These are phyloP conservation scores for Debaryomyces udenii DNA, from an alignment of 1,139 yeast species.

Conservation along the genomic window DNA sequence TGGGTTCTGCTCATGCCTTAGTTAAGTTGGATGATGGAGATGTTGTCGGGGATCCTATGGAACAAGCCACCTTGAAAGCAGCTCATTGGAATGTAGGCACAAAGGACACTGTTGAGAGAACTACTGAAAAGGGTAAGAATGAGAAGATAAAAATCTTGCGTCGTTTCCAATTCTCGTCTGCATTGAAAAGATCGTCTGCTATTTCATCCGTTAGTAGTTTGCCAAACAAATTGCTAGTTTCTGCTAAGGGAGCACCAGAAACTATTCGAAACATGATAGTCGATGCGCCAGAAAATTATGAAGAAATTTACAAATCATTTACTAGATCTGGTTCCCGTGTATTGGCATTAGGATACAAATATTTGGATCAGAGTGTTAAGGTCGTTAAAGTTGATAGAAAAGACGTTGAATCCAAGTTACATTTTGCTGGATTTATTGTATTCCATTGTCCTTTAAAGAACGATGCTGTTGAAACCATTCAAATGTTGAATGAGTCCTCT, in stretches of 20 bases:
- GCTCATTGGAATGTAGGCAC: slow-evolving; percentile 83
- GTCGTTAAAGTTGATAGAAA: slow-evolving; percentile 66
- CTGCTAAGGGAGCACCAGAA: slow-evolving; percentile 99
- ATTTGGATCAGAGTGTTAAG: slow-evolving; percentile 55
- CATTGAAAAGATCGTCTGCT: slow-evolving; percentile 92
- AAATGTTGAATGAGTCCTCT: slow-evolving; percentile 91
- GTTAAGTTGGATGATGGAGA: slow-evolving; percentile 95
- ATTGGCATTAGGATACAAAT: slow-evolving; percentile 86
- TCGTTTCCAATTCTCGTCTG: slow-evolving; percentile 96
- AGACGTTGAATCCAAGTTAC: slow-evolving; percentile 70
- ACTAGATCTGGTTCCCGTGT: slow-evolving; percentile 98
- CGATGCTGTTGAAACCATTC: slow-evolving; percentile 88
- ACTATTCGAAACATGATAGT: slow-evolving; percentile 79
- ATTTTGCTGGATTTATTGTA: slow-evolving; percentile 90
- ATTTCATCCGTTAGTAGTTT: slow-evolving; percentile 64
- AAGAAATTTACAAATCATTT: slow-evolving; percentile 83
- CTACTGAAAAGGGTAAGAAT: slow-evolving; percentile 35
- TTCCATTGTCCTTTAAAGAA: slow-evolving; percentile 96
- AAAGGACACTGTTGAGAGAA: slow-evolving; percentile 65
- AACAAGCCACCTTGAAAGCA: slow-evolving; percentile 89
- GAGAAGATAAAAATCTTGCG: slow-evolving; percentile 76
- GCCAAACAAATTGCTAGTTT: slow-evolving; percentile 65
- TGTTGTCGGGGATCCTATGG: slow-evolving; percentile 99
- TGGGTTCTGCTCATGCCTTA: slow-evolving; percentile 96
- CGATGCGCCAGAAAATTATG: slow-evolving; percentile 77